Conservation (phyloP, 169 alveolate species). For the Fabrea salina region DNA sequence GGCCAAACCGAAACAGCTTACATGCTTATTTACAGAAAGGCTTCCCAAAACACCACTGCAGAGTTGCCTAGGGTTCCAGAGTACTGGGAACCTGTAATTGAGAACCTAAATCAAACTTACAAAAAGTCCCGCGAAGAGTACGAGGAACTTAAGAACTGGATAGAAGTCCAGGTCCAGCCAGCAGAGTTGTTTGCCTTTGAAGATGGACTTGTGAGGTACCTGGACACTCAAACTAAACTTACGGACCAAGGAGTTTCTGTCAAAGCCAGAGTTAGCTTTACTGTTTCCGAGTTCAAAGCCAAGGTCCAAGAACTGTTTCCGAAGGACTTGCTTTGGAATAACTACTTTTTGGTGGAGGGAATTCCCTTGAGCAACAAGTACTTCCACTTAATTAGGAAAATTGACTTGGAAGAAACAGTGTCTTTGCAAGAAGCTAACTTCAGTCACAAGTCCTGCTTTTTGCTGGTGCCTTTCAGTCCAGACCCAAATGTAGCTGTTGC, state of each 20-base stretch:
- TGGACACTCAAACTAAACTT: background rate
- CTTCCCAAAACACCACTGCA: slow-evolving; percentile 11
- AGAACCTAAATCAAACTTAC: slow-evolving; percentile 45
- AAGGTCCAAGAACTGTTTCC: too few species aligned
- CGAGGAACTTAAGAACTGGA: slow-evolving; percentile 52
- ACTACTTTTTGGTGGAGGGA: too few species aligned
- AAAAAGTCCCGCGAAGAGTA: slow-evolving; percentile 55
- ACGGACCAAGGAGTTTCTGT: slow-evolving; percentile 46
- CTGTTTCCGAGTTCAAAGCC: slow-evolving; percentile 34
- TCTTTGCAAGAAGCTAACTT: slow-evolving; percentile 11
- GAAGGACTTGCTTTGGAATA: too few species aligned
- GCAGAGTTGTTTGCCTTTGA: slow-evolving; percentile 33
- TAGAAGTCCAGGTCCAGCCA: slow-evolving; percentile 51
- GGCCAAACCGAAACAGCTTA: slow-evolving; percentile 72
- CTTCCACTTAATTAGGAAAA: slow-evolving; percentile 30
- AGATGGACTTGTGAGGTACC: background rate
- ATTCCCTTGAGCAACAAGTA: slow-evolving; percentile 29
- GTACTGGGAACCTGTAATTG: slow-evolving; percentile 48
- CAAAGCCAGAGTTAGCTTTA: slow-evolving; percentile 32
- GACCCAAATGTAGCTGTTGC: too few species aligned
- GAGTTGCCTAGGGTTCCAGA: slow-evolving; percentile 51
- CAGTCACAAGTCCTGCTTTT: slow-evolving; percentile 30
- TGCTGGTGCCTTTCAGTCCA: background rate
- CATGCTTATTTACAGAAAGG: slow-evolving; percentile 63
- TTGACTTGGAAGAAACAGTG: background rate